Evolutionary conservation across 192 early-diverging fungal genomes (phyloP).

Genomic region (Nowakowskiella sp.): DNA sequence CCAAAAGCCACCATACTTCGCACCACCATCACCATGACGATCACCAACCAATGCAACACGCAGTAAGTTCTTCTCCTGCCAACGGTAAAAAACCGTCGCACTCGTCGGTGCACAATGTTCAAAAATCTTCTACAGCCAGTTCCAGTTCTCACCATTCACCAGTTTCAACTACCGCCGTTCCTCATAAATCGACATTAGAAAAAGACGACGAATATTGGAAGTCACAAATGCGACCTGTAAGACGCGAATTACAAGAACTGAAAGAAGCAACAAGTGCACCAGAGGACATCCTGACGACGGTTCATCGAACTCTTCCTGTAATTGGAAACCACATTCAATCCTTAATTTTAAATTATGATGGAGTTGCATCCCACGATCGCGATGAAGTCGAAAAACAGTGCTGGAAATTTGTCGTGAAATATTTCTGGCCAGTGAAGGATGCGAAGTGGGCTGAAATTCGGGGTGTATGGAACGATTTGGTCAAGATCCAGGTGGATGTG

Average conservation of each 20-base stretch:
- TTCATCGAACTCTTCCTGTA: conserved; percentile 41
- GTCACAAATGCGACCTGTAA: conserved; percentile 58
- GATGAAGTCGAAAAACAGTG: conserved; percentile 41
- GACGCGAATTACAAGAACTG: conserved; percentile 46
- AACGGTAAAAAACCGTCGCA: no score
- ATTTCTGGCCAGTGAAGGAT: conserved; percentile 53
- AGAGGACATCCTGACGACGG: conserved; percentile 19
- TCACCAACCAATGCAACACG: no score
- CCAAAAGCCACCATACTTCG: no score
- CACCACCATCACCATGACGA: no score
- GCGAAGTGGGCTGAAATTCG: conserved; percentile 37
- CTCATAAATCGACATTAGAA: neutral
- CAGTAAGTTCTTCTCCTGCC: no score
- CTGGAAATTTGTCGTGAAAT: conserved; percentile 60
- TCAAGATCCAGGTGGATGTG: neutral
- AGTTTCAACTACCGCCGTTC: conserved; percentile 15
- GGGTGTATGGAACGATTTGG: conserved; percentile 2
- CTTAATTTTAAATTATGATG: conserved; percentile 19
- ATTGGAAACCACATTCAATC: conserved; percentile 51
- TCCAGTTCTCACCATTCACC: no score
- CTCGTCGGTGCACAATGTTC: no score
- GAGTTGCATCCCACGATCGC: conserved; percentile 19
- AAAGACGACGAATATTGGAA: conserved; percentile 57
- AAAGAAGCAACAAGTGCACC: conserved; percentile 29
- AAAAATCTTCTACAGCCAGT: no score